Evolutionary conservation across 306 rosid genomes (phyloP), one percentile per base, ranked within the genome.

Genomic region (Acacia melanoxylon): DNA sequence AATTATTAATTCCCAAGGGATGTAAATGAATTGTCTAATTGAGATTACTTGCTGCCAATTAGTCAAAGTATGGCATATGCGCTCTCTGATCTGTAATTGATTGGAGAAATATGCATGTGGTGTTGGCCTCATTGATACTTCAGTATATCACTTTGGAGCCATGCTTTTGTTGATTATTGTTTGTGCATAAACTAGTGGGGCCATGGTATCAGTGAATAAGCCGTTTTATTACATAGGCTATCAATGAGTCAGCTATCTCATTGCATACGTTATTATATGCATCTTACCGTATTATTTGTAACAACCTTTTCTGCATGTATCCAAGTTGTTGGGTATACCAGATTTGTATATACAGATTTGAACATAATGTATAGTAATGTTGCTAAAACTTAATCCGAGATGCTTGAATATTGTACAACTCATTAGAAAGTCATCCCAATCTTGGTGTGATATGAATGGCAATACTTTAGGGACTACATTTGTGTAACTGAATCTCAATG

Each of bases 1-100:
- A 49, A 65, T 74, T 58, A 22, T n/a, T 86, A 66, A 65, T 74
- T 41, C 29, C 58, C 42, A 16, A 22, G 52, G 70, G 74, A 75
- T 6, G 22, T 31, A 40, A 65, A 33, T 77, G 29, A 33, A 46
- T 80, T 62, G 84, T 77, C 75, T 77, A 16, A 20, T 59, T 68
- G 48, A 52, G 69, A 77, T 66, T 73, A 40, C 31, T 56, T 25
- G 58, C 46, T 42, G 77, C 74, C 74, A 69, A 22, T 69, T 69
- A 42, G 27, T 27, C 52, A 42, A 24, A 25, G 68, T 4, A 25
- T 62, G 68, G 68, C 68, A 13, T 8, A 15, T 49, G 27, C 24
- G 40, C 29, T 0, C 59, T 16, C 68, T n/a, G 75, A 59, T 75
- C 58, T 75, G 31, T 66, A 31, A 59, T 44, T 66, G 27, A 10